phyloP scores from a whole-genome alignment of 495 filamentous ascomycete genomes.

The Lophium mytilinum region DNA sequence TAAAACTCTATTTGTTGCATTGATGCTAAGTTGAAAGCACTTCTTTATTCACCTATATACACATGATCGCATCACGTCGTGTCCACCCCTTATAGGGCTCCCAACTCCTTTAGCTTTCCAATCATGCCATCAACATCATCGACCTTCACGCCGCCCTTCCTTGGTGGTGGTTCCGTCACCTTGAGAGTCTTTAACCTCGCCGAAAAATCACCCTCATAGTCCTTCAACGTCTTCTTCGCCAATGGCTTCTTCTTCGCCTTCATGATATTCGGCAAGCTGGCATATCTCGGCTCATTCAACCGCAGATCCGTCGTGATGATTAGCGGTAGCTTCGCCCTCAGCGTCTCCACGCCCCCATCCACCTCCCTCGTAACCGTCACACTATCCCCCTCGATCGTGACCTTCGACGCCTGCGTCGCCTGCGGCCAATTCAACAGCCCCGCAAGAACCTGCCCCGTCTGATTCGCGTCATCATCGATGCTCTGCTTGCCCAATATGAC shows the following conservation, averaged over 20 bases:
- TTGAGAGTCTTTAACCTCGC: conserved; percentile 78
- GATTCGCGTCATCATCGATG: conserved; percentile 90
- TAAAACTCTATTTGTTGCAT: neutral
- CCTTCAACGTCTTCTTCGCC: conserved; percentile 77
- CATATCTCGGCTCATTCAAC: conserved; percentile 91
- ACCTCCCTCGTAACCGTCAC: conserved; percentile 81
- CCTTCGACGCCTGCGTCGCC: conserved; percentile 82
- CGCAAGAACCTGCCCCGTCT: conserved; percentile 98
- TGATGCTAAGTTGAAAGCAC: neutral
- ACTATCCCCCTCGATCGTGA: conserved; percentile 58
- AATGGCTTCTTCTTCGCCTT: conserved; percentile 99
- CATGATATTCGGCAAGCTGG: conserved; percentile 96
- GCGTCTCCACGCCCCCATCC: conserved; percentile 89
- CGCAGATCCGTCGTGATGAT: conserved; percentile 91
- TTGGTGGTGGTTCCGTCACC: conserved; percentile 72
- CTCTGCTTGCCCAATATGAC: conserved; percentile 95
- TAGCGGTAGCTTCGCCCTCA: conserved; percentile 75
- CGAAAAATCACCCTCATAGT: conserved; percentile 67
- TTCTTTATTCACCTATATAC: neutral
- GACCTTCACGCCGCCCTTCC: conserved; percentile 93
- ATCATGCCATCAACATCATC: conserved; percentile 93
- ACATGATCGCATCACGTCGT: neutral
- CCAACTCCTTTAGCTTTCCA: conserved; percentile 86
- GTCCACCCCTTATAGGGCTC: conserved; percentile 58
- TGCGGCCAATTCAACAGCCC: conserved; percentile 87